Evolutionary conservation across 2,329 filamentous ascomycete species (phyloP), one percentile per base, ranked within the genome.

Genomic region (Aspergillus cejpii): DNA sequence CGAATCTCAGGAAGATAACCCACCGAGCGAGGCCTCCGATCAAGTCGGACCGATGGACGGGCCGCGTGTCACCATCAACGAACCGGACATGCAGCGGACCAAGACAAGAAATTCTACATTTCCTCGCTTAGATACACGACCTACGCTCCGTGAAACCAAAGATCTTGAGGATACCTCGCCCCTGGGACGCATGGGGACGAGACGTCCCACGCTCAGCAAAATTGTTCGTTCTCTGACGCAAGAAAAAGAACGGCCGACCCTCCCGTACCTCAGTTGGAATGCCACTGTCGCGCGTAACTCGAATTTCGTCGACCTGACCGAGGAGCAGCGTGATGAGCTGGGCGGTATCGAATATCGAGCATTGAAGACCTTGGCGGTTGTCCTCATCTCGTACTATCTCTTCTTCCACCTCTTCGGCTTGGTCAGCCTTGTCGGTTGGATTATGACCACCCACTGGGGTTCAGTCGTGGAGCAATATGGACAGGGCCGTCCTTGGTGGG

Each of bases 341-440:
- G 92, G 92, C 8, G 92, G 92, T 15, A 95, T 98, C 51, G 92
- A 98, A 65, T 98, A 98, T 61, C 84, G 92, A 5, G 87, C 91
- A 0, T 66, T 98, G 48, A 94, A 95, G 65, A 87, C 88, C 2
- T 70, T 98, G 38, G 86, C 87, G 1, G 63, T 87, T 21, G 81
- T 97, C 23, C 72, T 97, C 15, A 75, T 85, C 2, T 72, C 70
- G 6, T 98, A 97, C 66, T 96, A 85, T 60, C 79, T 88, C 62
- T 83, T 84, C 0, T 96, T 94, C 57, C 87, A 89, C 58, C 57
- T 90, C 1, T 72, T 96, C 3, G 87, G 84, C 0, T 70, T 94
- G 28, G 62, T 88, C 21, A 83, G 81, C 54, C 67, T 96, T 10
- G 61, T 87, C 2, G 87, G 88, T 0, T 98, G 89, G 84, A 94